These are phyloP conservation scores for Aquilaria sinensis DNA, from an alignment of 345 rosid genomes.

Conservation along the genomic window DNA sequence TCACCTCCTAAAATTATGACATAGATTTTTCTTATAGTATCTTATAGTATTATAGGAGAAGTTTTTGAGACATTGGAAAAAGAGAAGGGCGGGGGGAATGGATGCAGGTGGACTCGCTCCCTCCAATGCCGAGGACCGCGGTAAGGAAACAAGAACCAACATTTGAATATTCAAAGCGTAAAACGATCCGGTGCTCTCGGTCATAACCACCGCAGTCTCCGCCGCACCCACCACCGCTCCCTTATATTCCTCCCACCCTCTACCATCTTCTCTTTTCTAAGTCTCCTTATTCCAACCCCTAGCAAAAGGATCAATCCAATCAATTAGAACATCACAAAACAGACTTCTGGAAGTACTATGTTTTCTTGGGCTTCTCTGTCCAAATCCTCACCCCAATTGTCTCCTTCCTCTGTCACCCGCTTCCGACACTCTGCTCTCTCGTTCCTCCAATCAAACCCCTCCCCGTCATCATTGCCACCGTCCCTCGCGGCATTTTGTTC, in stretches of 20 bases:
- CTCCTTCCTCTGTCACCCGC: no score
- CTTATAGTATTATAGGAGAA: no score
- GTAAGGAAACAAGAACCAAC: background rate
- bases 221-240: slow-evolving; percentile 5
- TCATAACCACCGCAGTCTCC: slow-evolving; percentile 14
- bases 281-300: background rate
- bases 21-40: no score
- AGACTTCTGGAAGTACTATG: slow-evolving; percentile 15
- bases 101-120: no score
- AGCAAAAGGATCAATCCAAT: no score
- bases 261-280: no score
- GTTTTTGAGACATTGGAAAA: no score
- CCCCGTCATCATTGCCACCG: slow-evolving; percentile 9
- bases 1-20: no score
- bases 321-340: background rate
- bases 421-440: slow-evolving; percentile 10
- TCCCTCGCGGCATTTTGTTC: background rate
- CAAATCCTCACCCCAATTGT: slow-evolving; percentile 12
- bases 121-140: no score
- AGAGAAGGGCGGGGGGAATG: no score
- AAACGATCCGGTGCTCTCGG: slow-evolving; percentile 15
- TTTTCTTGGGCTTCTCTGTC: slow-evolving; percentile 21
- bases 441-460: slow-evolving; percentile 5
- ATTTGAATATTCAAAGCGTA: background rate
- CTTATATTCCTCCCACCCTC: no score